Conservation (phyloP, 2,329 filamentous ascomycete species). For the Claviceps humidiphila region DNA sequence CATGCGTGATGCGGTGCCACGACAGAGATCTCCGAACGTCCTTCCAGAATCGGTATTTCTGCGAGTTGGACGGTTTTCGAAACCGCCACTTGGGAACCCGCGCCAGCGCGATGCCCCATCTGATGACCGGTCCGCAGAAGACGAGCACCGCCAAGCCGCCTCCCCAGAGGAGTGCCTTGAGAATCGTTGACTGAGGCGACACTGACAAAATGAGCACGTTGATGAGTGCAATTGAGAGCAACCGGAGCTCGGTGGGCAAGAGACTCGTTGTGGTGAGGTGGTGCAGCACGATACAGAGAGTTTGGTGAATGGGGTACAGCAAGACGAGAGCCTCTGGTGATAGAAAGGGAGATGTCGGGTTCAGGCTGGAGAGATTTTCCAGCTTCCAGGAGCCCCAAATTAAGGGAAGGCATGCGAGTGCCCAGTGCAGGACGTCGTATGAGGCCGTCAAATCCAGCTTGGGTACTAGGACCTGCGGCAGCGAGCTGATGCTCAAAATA, state of each 20-base stretch:
- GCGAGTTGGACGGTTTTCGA: slow-evolving; percentile 35
- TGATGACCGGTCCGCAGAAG: slow-evolving; percentile 58
- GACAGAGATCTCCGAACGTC: slow-evolving; percentile 27
- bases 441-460: slow-evolving; percentile 41
- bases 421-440: slow-evolving; percentile 64
- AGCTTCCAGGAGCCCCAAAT: slow-evolving; percentile 14
- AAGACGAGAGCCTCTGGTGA: slow-evolving; percentile 44
- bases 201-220: slow-evolving; percentile 65
- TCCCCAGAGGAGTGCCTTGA: slow-evolving; percentile 75
- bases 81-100: slow-evolving; percentile 89
- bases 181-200: slow-evolving; percentile 71
- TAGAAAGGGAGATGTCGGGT: slow-evolving; percentile 19
- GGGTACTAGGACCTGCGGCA: slow-evolving; percentile 63
- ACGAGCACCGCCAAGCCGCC: slow-evolving; percentile 68
- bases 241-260: slow-evolving; percentile 71
- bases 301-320: slow-evolving; percentile 74
- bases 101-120: slow-evolving; percentile 74
- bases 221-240: slow-evolving; percentile 71
- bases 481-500: slow-evolving; percentile 63
- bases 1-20: slow-evolving; percentile 33
- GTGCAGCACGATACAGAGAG: slow-evolving; percentile 58
- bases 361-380: slow-evolving; percentile 26
- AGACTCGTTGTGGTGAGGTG: slow-evolving; percentile 82
- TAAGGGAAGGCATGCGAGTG: slow-evolving; percentile 58
- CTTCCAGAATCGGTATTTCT: slow-evolving; percentile 23